Evolutionary conservation across 2,329 filamentous ascomycete genomes (phyloP), one percentile per base, ranked within the genome.

Genomic region (Anthostomella pinea): DNA sequence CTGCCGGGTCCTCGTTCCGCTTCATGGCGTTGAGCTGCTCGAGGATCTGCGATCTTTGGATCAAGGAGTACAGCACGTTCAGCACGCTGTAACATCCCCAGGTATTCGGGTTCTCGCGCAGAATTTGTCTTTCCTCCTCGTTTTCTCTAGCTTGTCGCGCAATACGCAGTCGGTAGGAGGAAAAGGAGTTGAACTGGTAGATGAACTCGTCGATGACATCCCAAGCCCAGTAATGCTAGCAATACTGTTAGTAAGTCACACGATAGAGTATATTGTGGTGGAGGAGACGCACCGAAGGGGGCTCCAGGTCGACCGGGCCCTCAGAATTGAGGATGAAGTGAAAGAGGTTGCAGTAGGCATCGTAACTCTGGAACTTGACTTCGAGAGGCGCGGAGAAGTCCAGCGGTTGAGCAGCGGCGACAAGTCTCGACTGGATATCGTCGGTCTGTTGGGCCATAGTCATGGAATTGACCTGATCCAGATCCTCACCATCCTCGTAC

Each of bases 171-270:
- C 93, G 83, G 78, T 96, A 96, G 47, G 89, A 88, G 65, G 89
- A 97, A 77, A 98, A 98, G 41, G 90, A 94, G 77, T 98, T 96
- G 77, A 98, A 98, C 68, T 98, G 93, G 75, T 98, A 98, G 71
- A 98, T 97, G 74, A 98, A 98, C 69, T 98, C 93, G 67, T 98
- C 93, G 69, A 98, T 96, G 53, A 97, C 91, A 66, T 98, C 93
- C 93, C 93, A 98, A 26, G 93, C 93, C 93, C 93, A 98, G 74
- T 91, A 96, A 72, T 95, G 94, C 88, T 97, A 64, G 28, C 87
- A 25, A 21, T 22, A 36, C 25, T 32, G 56, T 59, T 26, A 53
- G 35, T 15, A 54, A 51, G 29, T 10, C 27, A 10, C 13, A 9
- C 17, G 14, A 13, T 22, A n/a, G 14, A 24, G 14, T 6, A 31